A percentile compares a stretch with the other conserved stretches of the same genome.
phyloP scores from a whole-genome alignment of 2,329 filamentous ascomycete species.

The Thielaviopsis musarum region DNA sequence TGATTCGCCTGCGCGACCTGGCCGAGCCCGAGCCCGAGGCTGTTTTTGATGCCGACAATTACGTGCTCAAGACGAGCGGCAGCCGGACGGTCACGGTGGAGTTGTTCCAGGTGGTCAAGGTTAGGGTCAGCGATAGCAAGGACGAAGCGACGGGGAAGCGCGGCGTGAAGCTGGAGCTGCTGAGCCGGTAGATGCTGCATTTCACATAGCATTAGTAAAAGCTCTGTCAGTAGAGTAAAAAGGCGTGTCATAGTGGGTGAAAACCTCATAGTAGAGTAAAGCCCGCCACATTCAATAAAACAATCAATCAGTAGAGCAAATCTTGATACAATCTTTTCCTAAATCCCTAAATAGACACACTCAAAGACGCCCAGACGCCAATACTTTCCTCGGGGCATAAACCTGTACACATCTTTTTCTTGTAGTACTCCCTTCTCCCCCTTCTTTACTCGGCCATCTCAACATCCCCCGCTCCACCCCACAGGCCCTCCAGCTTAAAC shows the following conservation, averaged over 20 bases:
- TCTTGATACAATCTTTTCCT: conserved; percentile 10
- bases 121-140: conserved; percentile 80
- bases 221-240: too few species aligned
- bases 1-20: conserved; percentile 75
- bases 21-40: conserved; percentile 56
- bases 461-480: conserved; percentile 35
- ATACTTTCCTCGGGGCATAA: conserved; percentile 13
- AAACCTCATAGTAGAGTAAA: background rate
- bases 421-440: background rate
- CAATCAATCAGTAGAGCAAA: conserved; percentile 3
- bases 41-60: conserved; percentile 73
- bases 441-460: conserved; percentile 33
- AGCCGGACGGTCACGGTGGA: conserved; percentile 46
- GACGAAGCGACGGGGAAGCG: conserved; percentile 95
- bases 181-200: conserved; percentile 19
- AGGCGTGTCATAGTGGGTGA: background rate
- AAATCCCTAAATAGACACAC: conserved; percentile 14
- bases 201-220: background rate
- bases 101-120: conserved; percentile 80
- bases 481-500: conserved; percentile 87
- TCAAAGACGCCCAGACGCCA: conserved; percentile 14
- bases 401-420: conserved; percentile 6
- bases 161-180: conserved; percentile 61
- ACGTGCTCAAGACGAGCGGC: conserved; percentile 48
- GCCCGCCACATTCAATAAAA: too few species aligned